Percentiles rank a stretch among this genome's conserved stretches.
These are phyloP conservation scores for Nematocida homosporus DNA, from an alignment of 371 early-diverging fungal genomes.

Conservation along the genomic window DNA sequence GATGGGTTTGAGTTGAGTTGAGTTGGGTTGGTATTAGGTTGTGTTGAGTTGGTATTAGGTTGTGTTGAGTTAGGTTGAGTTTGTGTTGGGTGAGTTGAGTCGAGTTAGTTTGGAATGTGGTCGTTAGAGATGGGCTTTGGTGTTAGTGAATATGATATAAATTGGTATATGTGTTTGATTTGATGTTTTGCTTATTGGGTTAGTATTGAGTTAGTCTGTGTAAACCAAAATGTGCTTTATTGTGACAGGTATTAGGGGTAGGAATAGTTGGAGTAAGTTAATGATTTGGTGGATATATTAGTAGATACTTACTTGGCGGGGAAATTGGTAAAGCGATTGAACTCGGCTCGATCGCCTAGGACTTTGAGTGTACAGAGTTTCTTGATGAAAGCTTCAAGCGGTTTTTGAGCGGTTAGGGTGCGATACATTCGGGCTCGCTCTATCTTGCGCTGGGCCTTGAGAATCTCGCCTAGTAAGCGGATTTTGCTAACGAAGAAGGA, in stretches of 20 bases:
- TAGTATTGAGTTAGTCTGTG: too few relatives aligned
- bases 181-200: too few relatives aligned
- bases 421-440: background rate
- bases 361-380: constrained; percentile 48
- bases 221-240: background rate
- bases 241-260: background rate
- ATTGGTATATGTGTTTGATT: too few relatives aligned
- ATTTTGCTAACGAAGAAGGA: constrained; percentile 23
- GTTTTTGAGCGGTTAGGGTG: background rate
- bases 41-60: too few relatives aligned
- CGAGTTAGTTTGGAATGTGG: background rate
- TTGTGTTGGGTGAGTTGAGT: background rate
- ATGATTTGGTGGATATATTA: background rate
- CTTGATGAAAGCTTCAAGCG: constrained; percentile 29
- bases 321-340: background rate
- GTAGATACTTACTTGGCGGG: too few relatives aligned
- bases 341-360: constrained; percentile 20
- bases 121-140: background rate
- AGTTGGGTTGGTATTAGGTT: too few relatives aligned
- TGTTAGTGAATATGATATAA: background rate
- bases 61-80: too few relatives aligned
- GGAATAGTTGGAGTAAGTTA: background rate
- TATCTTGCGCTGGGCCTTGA: constrained; percentile 45
- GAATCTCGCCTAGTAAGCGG: constrained; percentile 51
- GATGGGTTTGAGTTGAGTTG: background rate